These are phyloP conservation scores for Colletotrichum tanaceti DNA, from an alignment of 2,329 filamentous ascomycete genomes.

Conservation along the genomic window DNA sequence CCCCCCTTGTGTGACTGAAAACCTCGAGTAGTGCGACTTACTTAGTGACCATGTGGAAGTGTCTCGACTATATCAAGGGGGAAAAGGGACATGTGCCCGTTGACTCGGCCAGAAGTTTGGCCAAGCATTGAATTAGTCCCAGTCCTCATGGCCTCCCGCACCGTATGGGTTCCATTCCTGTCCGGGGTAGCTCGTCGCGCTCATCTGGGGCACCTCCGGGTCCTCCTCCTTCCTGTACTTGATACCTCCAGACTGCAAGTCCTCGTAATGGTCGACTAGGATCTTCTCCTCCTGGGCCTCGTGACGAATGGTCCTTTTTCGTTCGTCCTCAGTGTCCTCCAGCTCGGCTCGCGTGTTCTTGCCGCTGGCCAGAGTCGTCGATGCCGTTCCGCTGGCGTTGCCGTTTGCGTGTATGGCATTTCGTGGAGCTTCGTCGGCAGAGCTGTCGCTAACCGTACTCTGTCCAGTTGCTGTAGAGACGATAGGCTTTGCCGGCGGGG, in stretches of 20 bases:
- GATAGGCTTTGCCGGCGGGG: slow-evolving; percentile 25
- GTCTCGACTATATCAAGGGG: neutral
- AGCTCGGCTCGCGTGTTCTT: slow-evolving; percentile 50
- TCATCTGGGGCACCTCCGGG: slow-evolving; percentile 68
- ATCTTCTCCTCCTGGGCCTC: slow-evolving; percentile 67
- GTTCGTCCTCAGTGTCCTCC: slow-evolving; percentile 57
- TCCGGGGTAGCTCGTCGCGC: slow-evolving; percentile 75
- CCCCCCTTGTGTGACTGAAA: neutral
- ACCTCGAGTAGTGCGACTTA: no score
- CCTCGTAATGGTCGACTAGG: slow-evolving; percentile 50
- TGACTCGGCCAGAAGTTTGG: neutral
- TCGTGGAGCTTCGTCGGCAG: slow-evolving; percentile 36
- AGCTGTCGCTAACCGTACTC: slow-evolving; percentile 36
- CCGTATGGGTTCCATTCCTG: slow-evolving; percentile 75
- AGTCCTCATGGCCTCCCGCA: slow-evolving; percentile 36
- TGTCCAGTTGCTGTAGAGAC: slow-evolving; percentile 35
- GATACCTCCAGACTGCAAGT: slow-evolving; percentile 43
- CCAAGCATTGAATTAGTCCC: slow-evolving; percentile 19
- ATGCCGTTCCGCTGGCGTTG: slow-evolving; percentile 18
- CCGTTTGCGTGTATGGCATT: slow-evolving; percentile 40
- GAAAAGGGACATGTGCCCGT: neutral
- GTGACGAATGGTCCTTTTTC: slow-evolving; percentile 57
- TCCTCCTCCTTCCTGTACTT: slow-evolving; percentile 53
- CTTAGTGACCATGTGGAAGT: neutral
- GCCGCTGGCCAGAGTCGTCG: slow-evolving; percentile 33